Evolutionary conservation across 192 early-diverging fungal genomes (phyloP).

Genomic region (Podila epicladia): DNA sequence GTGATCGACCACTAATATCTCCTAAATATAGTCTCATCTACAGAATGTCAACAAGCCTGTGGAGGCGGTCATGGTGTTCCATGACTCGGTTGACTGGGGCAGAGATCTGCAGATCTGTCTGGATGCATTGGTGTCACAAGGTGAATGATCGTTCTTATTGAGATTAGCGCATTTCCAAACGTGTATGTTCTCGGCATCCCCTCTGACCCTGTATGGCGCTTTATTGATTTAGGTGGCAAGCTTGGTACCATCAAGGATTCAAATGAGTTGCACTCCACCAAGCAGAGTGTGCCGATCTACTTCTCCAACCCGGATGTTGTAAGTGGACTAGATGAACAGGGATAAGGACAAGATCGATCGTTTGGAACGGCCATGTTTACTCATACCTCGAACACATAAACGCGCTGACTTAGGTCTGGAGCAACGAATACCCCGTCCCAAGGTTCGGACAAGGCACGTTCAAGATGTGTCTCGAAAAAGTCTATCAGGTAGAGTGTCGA

Average conservation of each 20-base stretch:
- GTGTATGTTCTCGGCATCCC: background rate
- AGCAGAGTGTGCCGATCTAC: slow-evolving; percentile 78
- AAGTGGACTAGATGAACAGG: background rate
- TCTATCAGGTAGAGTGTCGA: slow-evolving; percentile 61
- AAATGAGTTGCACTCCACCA: slow-evolving; percentile 19
- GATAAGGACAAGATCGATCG: background rate
- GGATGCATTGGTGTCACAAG: slow-evolving; percentile 64
- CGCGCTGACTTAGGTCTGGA: slow-evolving; percentile 71
- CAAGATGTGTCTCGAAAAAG: slow-evolving; percentile 70
- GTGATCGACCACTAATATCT: no score
- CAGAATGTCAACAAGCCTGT: slow-evolving; percentile 64
- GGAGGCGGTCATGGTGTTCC: slow-evolving; percentile 81
- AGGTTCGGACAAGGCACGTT: slow-evolving; percentile 89
- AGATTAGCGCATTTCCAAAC: no score
- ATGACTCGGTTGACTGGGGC: slow-evolving; percentile 91
- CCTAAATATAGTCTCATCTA: slow-evolving; percentile 20
- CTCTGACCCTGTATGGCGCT: background rate
- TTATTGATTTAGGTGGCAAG: slow-evolving; percentile 61
- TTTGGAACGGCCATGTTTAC: no score
- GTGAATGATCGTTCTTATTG: background rate
- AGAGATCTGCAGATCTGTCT: slow-evolving; percentile 84
- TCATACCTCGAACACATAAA: slow-evolving; percentile 30
- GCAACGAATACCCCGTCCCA: slow-evolving; percentile 81
- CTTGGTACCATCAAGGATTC: slow-evolving; percentile 61
- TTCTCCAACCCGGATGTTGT: slow-evolving; percentile 76